phyloP scores from a whole-genome alignment of 108 stramenopile species.

The Fistulifera pelliculosa region DNA sequence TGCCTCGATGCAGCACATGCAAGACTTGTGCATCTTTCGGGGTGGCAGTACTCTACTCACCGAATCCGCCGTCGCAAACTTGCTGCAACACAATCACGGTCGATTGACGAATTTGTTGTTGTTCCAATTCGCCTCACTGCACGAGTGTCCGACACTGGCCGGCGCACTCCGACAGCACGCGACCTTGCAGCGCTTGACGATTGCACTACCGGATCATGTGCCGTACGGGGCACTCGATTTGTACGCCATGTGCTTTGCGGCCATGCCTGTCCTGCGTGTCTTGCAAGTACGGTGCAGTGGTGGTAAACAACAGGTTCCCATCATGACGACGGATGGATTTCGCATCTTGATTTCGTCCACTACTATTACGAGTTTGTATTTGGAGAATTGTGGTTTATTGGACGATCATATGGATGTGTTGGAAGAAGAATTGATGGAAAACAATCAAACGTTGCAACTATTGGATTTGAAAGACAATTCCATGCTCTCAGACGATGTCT shows the following conservation, averaged over 20 bases:
- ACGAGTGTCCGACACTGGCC: not conserved
- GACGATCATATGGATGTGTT: constrained; percentile 11
- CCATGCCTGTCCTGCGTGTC: not conserved
- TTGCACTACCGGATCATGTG: not conserved
- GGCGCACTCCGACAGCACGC: constrained; percentile 4
- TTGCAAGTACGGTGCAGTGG: not conserved
- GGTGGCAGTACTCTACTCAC: not conserved
- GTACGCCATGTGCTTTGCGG: constrained; percentile 9
- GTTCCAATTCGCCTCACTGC: not conserved
- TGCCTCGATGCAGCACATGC: not conserved
- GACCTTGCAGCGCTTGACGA: constrained; percentile 8
- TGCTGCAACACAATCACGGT: not conserved
- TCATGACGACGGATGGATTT: constrained; percentile 9
- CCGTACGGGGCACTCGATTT: constrained; percentile 7
- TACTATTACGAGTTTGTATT: constrained; percentile 5
- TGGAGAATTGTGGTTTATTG: constrained; percentile 7
- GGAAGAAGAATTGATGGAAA: constrained; percentile 4
- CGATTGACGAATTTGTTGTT: constrained; percentile 3
- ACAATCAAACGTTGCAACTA: constrained; percentile 1
- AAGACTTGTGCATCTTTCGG: constrained; percentile 10
- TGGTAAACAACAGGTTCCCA: constrained; percentile 2
- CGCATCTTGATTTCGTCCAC: not conserved
- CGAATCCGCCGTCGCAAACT: not conserved
- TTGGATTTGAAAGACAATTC: constrained; percentile 12
- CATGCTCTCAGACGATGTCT: constrained; percentile 6